Evolutionary conservation across 2,329 filamentous ascomycete species (phyloP), one percentile per base, ranked within the genome.

Genomic region (Rosellinia necatrix): DNA sequence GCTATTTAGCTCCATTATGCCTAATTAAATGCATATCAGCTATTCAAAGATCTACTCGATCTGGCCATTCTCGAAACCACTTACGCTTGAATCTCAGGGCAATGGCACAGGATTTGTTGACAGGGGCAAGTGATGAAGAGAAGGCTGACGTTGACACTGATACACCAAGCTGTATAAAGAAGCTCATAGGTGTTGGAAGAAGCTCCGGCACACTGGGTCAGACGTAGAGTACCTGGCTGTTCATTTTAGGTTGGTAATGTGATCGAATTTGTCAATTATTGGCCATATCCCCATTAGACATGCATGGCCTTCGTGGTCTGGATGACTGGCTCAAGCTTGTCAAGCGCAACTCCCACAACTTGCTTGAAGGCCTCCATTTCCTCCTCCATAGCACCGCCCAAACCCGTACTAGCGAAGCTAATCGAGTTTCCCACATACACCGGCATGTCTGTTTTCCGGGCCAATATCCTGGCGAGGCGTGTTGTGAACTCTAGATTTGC

Each of bases 341-440:
- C 75, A 69, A 86, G 76, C 12, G 92, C 82, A 42, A 89, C 83
- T 56, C 89, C 82, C 27, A 92, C 85, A 35, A 96, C 85, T 61
- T 81, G 82, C 67, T 83, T 85, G 66, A 97, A 87, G 0, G 89
- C 91, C 69, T 93, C 91, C 86, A 97, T 92, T 76, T 97, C 93
- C 77, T 97, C 94, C 70, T 97, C 92, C 6, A 93, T 85, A 0
- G 86, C 89, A 17, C 91, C 89, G 8, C 91, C 91, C 66, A 92
- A 83, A 2, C 87, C 89, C 5, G 87, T 82, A 66, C 81, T 85
- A 12, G 83, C 83, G 61, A 97, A 85, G 63, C 87, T 91, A 66
- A 96, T 85, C 29, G 92, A 96, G 70, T 90, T 96, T 19, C 90
- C 90, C 15, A 97, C 90, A 71, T 97, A 97, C n/a, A 90, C 87